A percentile compares a stretch with the other conserved stretches of the same genome.
These are phyloP conservation scores for Eucalyptus regnans DNA, from an alignment of 345 rosid species.

Conservation along the genomic window DNA sequence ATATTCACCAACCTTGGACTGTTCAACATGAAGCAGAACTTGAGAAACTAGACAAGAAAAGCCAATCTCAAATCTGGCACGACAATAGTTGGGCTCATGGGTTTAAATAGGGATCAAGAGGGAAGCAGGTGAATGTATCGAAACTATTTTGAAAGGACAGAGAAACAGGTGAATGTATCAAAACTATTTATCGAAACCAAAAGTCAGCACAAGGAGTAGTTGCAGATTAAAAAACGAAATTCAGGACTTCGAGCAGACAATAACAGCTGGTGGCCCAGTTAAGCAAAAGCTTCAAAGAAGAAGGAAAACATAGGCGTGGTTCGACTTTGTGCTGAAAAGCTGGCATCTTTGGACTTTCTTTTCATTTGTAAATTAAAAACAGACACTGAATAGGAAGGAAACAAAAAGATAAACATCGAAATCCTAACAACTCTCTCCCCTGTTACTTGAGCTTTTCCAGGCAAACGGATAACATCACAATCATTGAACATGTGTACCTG, in stretches of 20 bases:
- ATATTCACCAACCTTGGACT: constrained; percentile 11
- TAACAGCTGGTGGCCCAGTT: neutral
- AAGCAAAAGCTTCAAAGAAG: neutral
- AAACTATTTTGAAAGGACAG: neutral
- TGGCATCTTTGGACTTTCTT: neutral
- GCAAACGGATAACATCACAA: neutral
- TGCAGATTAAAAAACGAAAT: neutral
- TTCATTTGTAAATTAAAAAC: neutral
- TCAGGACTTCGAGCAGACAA: neutral
- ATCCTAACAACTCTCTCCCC: neutral
- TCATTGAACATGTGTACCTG: neutral
- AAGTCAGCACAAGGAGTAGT: neutral
- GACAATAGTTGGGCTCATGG: neutral
- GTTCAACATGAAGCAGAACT: neutral
- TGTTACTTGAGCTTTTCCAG: neutral
- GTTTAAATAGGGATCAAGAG: neutral
- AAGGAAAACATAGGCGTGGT: neutral
- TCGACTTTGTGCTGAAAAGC: neutral
- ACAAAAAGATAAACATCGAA: neutral
- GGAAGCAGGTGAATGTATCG: neutral
- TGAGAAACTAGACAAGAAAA: neutral
- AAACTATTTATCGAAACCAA: neutral
- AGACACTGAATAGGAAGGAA: neutral
- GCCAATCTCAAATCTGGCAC: neutral
- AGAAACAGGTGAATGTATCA: neutral